Evolutionary conservation across 208 protist genomes (phyloP).

Genomic region (Trypanosoma vivax): DNA sequence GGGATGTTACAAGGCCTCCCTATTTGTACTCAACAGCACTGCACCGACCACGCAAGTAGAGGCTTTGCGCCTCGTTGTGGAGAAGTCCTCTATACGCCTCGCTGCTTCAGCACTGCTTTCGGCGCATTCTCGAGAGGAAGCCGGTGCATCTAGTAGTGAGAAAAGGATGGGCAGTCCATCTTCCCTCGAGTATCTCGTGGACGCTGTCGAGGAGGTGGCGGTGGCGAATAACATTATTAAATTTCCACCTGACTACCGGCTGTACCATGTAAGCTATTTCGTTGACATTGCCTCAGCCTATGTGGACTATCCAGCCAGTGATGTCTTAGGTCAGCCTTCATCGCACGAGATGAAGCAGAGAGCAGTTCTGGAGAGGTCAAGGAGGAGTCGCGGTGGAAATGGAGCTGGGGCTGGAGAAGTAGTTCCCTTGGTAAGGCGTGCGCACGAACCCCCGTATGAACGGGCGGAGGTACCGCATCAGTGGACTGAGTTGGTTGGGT

Average conservation of each 20-base stretch:
- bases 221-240: constrained; percentile 57
- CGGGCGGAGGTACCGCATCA: background rate
- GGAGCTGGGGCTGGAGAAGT: constrained; percentile 26
- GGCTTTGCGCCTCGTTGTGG: constrained; percentile 28
- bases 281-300: constrained; percentile 79
- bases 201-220: constrained; percentile 24
- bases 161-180: background rate
- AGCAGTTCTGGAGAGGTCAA: background rate
- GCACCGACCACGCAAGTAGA: constrained; percentile 14
- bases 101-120: constrained; percentile 31
- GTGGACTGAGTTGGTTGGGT: too few relatives aligned
- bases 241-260: constrained; percentile 78
- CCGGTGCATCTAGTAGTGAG: constrained; percentile 8
- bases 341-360: constrained; percentile 1
- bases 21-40: constrained; percentile 27
- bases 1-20: constrained; percentile 44
- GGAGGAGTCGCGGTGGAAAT: constrained; percentile 28
- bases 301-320: constrained; percentile 45
- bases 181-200: constrained; percentile 24
- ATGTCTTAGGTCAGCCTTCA: background rate
- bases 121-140: too few relatives aligned
- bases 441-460: background rate
- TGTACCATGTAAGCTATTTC: constrained; percentile 76
- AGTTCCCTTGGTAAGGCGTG: background rate
- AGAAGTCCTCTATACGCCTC: constrained; percentile 34